These are phyloP conservation scores for Plasmodium knowlesi DNA, from an alignment of 169 alveolate species.

Conservation along the genomic window DNA sequence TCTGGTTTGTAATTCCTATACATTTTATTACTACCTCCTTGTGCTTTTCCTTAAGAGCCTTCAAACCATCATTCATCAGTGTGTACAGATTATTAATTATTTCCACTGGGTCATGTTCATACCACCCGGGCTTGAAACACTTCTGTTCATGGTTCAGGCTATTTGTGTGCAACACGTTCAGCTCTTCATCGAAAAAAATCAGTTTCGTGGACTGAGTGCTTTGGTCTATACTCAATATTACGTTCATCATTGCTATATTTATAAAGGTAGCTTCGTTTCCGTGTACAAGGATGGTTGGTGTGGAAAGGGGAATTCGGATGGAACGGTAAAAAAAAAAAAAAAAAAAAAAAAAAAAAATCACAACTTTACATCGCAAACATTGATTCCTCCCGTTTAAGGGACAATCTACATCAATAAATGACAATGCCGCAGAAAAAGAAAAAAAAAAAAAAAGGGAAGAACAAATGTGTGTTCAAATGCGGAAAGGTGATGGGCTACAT, in stretches of 20 bases:
- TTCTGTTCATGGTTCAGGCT: conserved; percentile 81
- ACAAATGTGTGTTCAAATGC: not conserved
- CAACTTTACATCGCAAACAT: not conserved
- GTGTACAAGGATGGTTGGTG: not conserved
- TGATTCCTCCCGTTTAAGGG: not conserved
- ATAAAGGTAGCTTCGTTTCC: not conserved
- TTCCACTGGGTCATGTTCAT: conserved; percentile 88
- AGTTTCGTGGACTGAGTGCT: conserved; percentile 92
- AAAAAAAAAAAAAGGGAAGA: not conserved
- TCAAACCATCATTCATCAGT: conserved; percentile 83
- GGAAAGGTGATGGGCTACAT: not conserved
- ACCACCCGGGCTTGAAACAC: conserved; percentile 88
- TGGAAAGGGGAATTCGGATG: not conserved
- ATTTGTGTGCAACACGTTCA: conserved; percentile 75
- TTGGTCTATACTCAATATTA: conserved; percentile 85
- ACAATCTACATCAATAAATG: not conserved
- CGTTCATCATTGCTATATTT: conserved; percentile 44
- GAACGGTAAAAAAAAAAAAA: not conserved
- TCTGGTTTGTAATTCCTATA: conserved; percentile 89
- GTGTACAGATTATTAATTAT: conserved; percentile 80
- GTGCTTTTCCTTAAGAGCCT: conserved; percentile 66
- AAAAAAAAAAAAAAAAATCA: not conserved
- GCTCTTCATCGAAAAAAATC: conserved; percentile 80
- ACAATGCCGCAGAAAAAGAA: not conserved
- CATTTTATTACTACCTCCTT: conserved; percentile 76